Percentiles rank a stretch among this genome's conserved stretches.
phyloP scores from a whole-genome alignment of 306 rosid genomes.

The Begonia loranthoides region DNA sequence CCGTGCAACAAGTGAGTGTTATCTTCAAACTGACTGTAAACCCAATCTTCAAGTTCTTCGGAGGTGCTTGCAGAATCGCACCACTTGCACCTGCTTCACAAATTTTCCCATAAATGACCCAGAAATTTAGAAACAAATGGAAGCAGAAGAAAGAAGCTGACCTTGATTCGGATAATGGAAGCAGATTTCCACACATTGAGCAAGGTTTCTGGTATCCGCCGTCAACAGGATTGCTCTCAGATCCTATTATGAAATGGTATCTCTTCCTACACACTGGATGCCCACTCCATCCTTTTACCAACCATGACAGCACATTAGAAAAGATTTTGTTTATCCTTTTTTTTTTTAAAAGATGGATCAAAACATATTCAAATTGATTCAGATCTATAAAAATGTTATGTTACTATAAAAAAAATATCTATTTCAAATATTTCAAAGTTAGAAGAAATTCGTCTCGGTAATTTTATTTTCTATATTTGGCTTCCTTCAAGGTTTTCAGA shows the following conservation, averaged over 20 bases:
- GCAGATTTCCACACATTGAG: constrained; percentile 90
- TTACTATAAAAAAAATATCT: too few species aligned
- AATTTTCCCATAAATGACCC: background rate
- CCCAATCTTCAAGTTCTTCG: constrained; percentile 91
- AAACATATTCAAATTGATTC: too few species aligned
- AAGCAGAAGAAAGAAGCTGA: constrained; percentile 27
- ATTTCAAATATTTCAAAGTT: too few species aligned
- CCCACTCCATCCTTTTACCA: constrained; percentile 89
- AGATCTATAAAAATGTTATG: too few species aligned
- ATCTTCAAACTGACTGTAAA: constrained; percentile 76
- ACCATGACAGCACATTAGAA: too few species aligned
- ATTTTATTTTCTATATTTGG: too few species aligned
- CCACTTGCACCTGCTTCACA: constrained; percentile 65
- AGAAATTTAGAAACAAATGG: background rate
- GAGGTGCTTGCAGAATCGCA: constrained; percentile 82
- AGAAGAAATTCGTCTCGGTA: too few species aligned
- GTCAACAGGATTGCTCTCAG: constrained; percentile 70
- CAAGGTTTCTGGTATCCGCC: constrained; percentile 97
- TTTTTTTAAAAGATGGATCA: too few species aligned
- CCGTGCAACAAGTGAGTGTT: constrained; percentile 86
- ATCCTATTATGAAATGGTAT: constrained; percentile 82
- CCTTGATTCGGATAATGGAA: constrained; percentile 93
- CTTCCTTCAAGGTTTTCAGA: too few species aligned
- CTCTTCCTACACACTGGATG: constrained; percentile 92
- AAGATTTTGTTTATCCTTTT: too few species aligned